Evolutionary conservation across 2,329 filamentous ascomycete species (phyloP).

Genomic region (Botryotinia calthae): DNA sequence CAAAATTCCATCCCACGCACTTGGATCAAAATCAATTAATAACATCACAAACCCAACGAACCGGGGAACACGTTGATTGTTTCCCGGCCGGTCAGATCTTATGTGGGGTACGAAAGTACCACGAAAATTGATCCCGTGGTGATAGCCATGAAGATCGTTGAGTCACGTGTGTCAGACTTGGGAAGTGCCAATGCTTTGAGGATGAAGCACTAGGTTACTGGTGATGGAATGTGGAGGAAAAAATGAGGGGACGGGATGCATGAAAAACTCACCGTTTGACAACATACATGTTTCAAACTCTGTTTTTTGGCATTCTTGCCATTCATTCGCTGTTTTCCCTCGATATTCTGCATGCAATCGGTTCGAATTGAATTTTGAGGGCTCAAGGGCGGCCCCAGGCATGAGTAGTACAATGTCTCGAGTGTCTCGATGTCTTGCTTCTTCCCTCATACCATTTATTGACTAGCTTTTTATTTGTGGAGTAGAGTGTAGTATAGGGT

Average conservation of each 20-base stretch:
- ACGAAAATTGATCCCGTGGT: slow-evolving; percentile 1
- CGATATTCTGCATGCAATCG: neutral
- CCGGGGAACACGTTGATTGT: neutral
- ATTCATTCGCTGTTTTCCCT: neutral
- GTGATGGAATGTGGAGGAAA: neutral
- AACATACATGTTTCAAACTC: slow-evolving; percentile 4
- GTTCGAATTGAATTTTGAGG: neutral
- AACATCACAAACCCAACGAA: slow-evolving; percentile 2
- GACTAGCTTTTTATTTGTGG: neutral
- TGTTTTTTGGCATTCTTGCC: neutral
- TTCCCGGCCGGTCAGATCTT: slow-evolving; percentile 6
- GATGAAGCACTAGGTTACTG: neutral
- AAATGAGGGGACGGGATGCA: neutral
- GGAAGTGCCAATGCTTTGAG: neutral
- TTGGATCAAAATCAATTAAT: slow-evolving; percentile 7
- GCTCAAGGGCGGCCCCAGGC: neutral
- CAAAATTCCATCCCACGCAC: neutral
- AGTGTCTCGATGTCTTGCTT: slow-evolving; percentile 2
- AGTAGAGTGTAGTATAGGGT: neutral
- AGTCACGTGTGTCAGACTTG: neutral
- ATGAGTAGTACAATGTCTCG: neutral
- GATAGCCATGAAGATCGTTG: neutral
- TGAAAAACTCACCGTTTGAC: slow-evolving; percentile 4
- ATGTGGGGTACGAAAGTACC: neutral
- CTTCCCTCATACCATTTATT: neutral